Conservation (phyloP, 2,329 filamentous ascomycete species). For the Botryosphaeria dothidea region DNA sequence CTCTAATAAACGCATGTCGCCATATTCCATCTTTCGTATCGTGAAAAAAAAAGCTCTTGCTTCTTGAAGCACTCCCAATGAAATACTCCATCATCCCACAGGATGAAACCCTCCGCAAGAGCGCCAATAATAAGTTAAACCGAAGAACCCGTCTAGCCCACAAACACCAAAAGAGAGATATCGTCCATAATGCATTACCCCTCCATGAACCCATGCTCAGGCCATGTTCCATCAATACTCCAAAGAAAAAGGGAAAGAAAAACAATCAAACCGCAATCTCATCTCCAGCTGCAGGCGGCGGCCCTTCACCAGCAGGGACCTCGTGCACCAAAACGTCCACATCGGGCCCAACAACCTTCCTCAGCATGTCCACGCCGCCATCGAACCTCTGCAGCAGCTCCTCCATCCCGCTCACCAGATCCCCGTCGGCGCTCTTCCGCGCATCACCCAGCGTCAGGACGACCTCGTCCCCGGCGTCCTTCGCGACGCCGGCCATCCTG, state of each 20-base stretch:
- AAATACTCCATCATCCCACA: not conserved
- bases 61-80: not conserved
- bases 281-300: not conserved
- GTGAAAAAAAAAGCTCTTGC: not conserved
- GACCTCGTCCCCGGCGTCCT: conserved; percentile 23
- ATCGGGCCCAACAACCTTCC: conserved; percentile 31
- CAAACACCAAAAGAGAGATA: not conserved
- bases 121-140: not conserved
- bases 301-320: not conserved
- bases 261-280: not conserved
- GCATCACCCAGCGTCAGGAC: conserved; percentile 28
- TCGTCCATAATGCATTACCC: not conserved
- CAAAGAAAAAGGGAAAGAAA: too few relatives aligned
- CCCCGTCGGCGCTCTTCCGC: conserved; percentile 32
- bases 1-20: not conserved
- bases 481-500: not conserved
- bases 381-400: conserved; percentile 39
- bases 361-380: conserved; percentile 34
- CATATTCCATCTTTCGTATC: not conserved
- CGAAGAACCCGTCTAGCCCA: too few relatives aligned
- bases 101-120: not conserved
- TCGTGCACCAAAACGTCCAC: not conserved
- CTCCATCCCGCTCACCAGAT: conserved; percentile 38
- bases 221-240: not conserved
- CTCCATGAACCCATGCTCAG: not conserved